phyloP scores from a whole-genome alignment of 768 basidiomycete genomes.

The Russula compacta region DNA sequence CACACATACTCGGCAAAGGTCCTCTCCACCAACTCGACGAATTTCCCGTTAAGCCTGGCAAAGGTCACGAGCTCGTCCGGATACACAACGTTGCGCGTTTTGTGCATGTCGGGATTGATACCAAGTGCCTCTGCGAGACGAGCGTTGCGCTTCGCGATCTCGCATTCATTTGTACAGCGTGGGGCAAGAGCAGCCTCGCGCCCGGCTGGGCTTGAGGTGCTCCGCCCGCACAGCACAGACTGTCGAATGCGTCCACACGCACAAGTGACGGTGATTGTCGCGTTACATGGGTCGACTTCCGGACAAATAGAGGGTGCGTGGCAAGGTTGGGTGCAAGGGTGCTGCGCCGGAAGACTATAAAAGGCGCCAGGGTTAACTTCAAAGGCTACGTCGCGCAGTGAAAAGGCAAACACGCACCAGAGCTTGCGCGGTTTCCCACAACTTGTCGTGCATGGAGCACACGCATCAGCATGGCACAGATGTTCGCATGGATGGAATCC shows the following conservation, averaged over 20 bases:
- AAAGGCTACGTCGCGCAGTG: not conserved
- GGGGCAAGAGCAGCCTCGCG: conserved; percentile 35
- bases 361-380: not conserved
- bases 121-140: conserved; percentile 86
- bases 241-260: conserved; percentile 79
- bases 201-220: conserved; percentile 36
- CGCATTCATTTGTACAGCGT: conserved; percentile 80
- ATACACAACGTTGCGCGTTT: conserved; percentile 40
- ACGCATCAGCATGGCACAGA: conserved; percentile 73
- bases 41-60: conserved; percentile 53
- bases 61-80: conserved; percentile 52
- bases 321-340: conserved; percentile 70
- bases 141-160: conserved; percentile 77
- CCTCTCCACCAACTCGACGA: conserved; percentile 67
- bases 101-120: conserved; percentile 50
- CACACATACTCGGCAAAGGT: conserved; percentile 63
- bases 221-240: conserved; percentile 61
- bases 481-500: conserved; percentile 86
- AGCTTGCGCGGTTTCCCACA: conserved; percentile 84
- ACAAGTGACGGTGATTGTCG: conserved; percentile 61
- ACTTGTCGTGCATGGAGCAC: conserved; percentile 62
- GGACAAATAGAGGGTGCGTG: conserved; percentile 85
- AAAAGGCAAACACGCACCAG: conserved; percentile 44
- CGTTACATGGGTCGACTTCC: conserved; percentile 68
- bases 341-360: conserved; percentile 52